Percentiles rank a stretch among this genome's conserved stretches.
These are phyloP conservation scores for Artemisia argyi DNA, from an alignment of 129 eudicot genomes.

Conservation along the genomic window DNA sequence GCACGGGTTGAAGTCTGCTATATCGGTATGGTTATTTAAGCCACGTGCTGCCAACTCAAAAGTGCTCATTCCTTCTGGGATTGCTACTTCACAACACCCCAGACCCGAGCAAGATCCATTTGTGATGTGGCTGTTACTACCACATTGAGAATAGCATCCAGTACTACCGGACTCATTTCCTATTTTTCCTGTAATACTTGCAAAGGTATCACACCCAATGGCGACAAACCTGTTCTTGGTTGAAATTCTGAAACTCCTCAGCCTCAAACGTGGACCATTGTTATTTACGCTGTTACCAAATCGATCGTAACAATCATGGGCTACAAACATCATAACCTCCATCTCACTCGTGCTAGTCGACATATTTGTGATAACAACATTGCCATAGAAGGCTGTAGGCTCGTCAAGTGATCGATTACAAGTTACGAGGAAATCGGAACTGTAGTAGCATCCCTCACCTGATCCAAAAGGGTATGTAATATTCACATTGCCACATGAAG, in stretches of 20 bases:
- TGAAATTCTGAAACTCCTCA: background rate
- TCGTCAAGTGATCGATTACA: conserved; percentile 17
- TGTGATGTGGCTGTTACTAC: background rate
- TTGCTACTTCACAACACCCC: conserved; percentile 37
- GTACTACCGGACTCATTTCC: background rate
- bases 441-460: conserved; percentile 16
- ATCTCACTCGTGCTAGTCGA: conserved; percentile 2
- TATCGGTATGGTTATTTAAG: conserved; percentile 2
- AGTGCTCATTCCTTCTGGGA: conserved; percentile 14
- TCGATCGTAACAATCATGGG: conserved; percentile 17
- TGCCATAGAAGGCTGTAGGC: background rate
- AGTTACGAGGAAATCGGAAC: conserved; percentile 12
- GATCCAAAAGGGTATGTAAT: conserved; percentile 33
- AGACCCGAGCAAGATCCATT: conserved; percentile 37
- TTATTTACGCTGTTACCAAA: background rate
- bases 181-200: background rate
- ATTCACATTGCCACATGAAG: conserved; percentile 27
- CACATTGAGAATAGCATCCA: conserved; percentile 26
- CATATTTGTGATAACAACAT: conserved; percentile 4
- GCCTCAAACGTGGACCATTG: background rate
- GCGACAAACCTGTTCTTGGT: conserved; percentile 25
- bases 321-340: background rate
- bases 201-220: conserved; percentile 26
- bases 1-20: conserved; percentile 32
- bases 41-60: background rate